Percentiles rank a stretch among this genome's conserved stretches.
Evolutionary conservation across 2,329 filamentous ascomycete species (phyloP).

Genomic region (Elsinoe batatas): DNA sequence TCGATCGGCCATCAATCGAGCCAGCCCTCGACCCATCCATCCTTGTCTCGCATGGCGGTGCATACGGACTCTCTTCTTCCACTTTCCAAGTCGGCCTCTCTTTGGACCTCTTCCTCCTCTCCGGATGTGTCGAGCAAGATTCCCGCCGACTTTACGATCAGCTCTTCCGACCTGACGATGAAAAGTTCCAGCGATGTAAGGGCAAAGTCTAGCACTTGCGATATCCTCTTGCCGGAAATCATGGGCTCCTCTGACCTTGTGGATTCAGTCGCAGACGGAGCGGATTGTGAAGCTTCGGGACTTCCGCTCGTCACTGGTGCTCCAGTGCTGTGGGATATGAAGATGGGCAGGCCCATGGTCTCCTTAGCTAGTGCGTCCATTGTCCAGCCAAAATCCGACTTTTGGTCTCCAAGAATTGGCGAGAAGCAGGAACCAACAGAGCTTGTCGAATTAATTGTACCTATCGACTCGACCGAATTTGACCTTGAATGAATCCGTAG

Average conservation of each 20-base stretch:
- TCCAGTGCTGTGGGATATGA: slow-evolving; percentile 1
- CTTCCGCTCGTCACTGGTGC: background rate
- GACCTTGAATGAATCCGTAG: background rate
- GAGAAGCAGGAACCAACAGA: background rate
- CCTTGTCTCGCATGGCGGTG: slow-evolving; percentile 7
- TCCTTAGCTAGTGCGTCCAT: slow-evolving; percentile 13
- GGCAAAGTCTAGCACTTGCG: slow-evolving; percentile 8
- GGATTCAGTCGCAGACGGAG: background rate
- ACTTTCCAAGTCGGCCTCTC: slow-evolving; percentile 1
- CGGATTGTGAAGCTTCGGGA: background rate
- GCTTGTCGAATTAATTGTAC: background rate
- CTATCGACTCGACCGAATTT: slow-evolving; percentile 3
- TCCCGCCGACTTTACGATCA: slow-evolving; percentile 8
- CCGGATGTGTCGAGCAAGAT: background rate
- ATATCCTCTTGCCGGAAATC: slow-evolving; percentile 7
- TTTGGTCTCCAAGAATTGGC: background rate
- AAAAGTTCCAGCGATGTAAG: slow-evolving; percentile 5
- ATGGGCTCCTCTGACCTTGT: background rate
- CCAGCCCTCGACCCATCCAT: slow-evolving; percentile 13
- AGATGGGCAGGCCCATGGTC: slow-evolving; percentile 14
- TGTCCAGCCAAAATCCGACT: background rate
- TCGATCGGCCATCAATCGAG: background rate
- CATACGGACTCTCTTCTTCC: background rate
- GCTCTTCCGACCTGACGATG: slow-evolving; percentile 4
- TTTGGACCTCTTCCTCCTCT: background rate